phyloP scores from a whole-genome alignment of 495 filamentous ascomycete species.

The Penicillium roqueforti region DNA sequence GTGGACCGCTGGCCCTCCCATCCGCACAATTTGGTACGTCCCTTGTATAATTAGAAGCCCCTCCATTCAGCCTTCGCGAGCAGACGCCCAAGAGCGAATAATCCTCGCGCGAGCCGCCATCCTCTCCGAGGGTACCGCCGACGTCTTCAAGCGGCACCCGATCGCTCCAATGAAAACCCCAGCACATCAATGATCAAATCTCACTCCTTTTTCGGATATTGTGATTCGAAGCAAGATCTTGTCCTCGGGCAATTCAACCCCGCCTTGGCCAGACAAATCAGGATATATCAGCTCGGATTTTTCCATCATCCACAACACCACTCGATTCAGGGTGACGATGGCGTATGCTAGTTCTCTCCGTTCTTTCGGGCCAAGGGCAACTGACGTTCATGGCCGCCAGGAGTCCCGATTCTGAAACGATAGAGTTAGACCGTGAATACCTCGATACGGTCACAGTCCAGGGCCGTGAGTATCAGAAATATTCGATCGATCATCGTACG shows the following conservation, averaged over 20 bases:
- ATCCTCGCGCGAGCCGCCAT: constrained; percentile 27
- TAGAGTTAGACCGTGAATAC: constrained; percentile 55
- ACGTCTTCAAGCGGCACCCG: constrained; percentile 16
- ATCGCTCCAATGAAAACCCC: constrained; percentile 23
- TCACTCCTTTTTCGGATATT: constrained; percentile 12
- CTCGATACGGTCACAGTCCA: constrained; percentile 61
- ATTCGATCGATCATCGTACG: constrained; percentile 64
- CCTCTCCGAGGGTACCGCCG: constrained; percentile 23
- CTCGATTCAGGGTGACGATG: constrained; percentile 24
- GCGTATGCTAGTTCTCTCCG: constrained; percentile 26
- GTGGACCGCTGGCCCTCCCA: constrained; percentile 19
- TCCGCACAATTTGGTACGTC: constrained; percentile 34
- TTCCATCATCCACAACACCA: constrained; percentile 8
- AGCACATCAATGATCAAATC: constrained; percentile 14
- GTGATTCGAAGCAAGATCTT: constrained; percentile 17
- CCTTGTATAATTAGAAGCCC: constrained; percentile 25
- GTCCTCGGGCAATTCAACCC: constrained; percentile 15
- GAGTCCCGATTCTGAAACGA: constrained; percentile 47
- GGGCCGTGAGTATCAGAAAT: constrained; percentile 68
- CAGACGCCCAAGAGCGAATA: constrained; percentile 27
- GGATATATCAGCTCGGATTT: constrained; percentile 12
- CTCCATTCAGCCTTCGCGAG: constrained; percentile 22
- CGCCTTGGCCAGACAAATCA: constrained; percentile 17
- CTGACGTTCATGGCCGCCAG: constrained; percentile 25
- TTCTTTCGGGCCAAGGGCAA: not conserved